Conservation (phyloP, 2,329 filamentous ascomycete species). For the Chrysoporthe cubensis region DNA sequence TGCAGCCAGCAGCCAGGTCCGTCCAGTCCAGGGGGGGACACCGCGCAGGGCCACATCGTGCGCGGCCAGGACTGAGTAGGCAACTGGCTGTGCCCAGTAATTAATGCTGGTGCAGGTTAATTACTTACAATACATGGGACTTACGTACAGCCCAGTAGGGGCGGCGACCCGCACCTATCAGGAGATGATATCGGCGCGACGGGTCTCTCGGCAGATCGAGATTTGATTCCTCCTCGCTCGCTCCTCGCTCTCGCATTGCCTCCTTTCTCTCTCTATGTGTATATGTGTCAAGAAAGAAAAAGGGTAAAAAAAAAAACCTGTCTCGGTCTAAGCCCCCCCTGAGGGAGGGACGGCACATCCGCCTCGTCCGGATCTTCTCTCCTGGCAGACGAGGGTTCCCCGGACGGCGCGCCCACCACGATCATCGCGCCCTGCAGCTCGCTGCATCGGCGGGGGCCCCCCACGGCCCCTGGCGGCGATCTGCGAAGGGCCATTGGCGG, state of each 20-base stretch:
- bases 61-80: no score
- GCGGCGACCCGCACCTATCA: neutral
- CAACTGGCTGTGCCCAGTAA: no score
- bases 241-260: no score
- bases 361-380: neutral
- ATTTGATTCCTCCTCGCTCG: neutral
- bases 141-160: neutral
- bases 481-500: neutral
- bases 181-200: neutral
- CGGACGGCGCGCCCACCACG: neutral
- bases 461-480: neutral
- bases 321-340: no score
- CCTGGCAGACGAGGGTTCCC: neutral
- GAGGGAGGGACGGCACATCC: neutral
- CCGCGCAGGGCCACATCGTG: no score
- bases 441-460: neutral
- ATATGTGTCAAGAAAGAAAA: no score
- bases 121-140: neutral
- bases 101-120: no score
- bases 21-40: no score
- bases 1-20: no score
- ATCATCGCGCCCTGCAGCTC: constrained; percentile 8
- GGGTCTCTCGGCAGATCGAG: neutral
- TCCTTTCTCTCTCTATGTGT: neutral
- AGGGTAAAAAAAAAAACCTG: neutral